These are phyloP conservation scores for Tothia fuscella DNA, from an alignment of 2,329 filamentous ascomycete genomes.

Conservation along the genomic window DNA sequence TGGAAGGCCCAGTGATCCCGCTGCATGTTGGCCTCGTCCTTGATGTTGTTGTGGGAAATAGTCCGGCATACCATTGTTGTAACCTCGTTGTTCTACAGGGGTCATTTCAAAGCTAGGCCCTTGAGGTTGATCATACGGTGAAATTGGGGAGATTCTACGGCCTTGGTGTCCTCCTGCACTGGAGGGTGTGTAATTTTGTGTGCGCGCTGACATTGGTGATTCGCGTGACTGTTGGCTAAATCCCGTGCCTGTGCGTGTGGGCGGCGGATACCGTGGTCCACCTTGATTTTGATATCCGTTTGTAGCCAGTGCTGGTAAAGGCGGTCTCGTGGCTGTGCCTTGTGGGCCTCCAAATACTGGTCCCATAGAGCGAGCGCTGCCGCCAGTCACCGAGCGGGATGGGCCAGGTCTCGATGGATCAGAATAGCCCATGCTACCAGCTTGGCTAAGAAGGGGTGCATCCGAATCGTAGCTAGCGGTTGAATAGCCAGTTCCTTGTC, in stretches of 20 bases:
- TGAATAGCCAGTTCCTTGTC: constrained; percentile 42
- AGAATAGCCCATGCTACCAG: constrained; percentile 47
- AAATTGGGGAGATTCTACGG: constrained; percentile 9
- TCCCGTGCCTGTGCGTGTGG: background rate
- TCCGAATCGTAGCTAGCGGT: constrained; percentile 50
- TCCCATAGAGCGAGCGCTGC: background rate
- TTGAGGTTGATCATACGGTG: constrained; percentile 1
- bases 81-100: constrained; percentile 7
- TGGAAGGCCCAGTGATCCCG: background rate
- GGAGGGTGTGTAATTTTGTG: background rate
- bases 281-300: background rate
- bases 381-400: background rate
- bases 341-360: constrained; percentile 10
- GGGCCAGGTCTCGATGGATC: constrained; percentile 14
- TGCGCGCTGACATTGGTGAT: background rate
- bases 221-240: background rate
- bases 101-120: constrained; percentile 10
- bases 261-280: constrained; percentile 1
- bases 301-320: background rate
- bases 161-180: constrained; percentile 1
- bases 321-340: background rate
- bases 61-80: background rate
- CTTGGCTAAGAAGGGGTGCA: constrained; percentile 48
- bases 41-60: constrained; percentile 3
- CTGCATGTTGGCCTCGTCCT: background rate